Percentiles rank a stretch among this genome's conserved stretches.
Evolutionary conservation across 1,284 basidiomycete species (phyloP).

Genomic region (Cystobasidium slooffiae): DNA sequence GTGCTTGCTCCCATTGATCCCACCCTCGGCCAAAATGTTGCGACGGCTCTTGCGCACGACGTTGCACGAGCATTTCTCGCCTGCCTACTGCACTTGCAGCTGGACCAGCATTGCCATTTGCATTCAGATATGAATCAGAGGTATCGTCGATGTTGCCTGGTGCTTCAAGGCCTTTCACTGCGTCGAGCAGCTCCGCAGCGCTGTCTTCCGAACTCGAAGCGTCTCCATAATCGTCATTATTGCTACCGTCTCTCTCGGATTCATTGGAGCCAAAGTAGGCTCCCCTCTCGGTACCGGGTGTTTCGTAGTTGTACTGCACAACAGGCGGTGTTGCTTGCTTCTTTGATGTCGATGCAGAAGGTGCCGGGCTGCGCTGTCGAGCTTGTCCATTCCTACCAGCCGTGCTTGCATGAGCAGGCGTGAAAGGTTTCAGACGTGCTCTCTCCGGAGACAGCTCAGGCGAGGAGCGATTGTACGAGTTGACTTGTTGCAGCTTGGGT

Average conservation of each 20-base stretch:
- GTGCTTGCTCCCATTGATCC: slow-evolving; percentile 40
- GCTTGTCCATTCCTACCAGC: neutral
- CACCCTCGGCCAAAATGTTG: slow-evolving; percentile 15
- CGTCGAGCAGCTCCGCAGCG: slow-evolving; percentile 31
- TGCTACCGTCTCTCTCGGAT: slow-evolving; percentile 21
- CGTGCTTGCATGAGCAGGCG: slow-evolving; percentile 10
- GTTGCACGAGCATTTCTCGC: slow-evolving; percentile 34
- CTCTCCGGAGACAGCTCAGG: slow-evolving; percentile 36
- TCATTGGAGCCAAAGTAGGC: slow-evolving; percentile 43
- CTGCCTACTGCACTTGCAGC: neutral
- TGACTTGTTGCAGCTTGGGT: slow-evolving; percentile 16
- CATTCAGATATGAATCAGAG: neutral
- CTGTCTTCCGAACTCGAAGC: slow-evolving; percentile 41
- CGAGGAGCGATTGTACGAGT: slow-evolving; percentile 29
- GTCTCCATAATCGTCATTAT: slow-evolving; percentile 36
- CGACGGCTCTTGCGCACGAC: slow-evolving; percentile 20
- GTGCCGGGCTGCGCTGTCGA: slow-evolving; percentile 17
- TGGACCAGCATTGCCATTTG: neutral
- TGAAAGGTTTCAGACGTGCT: slow-evolving; percentile 21
- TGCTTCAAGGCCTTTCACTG: neutral
- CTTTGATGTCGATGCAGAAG: neutral
- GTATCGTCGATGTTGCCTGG: neutral
- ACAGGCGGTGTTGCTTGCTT: neutral
- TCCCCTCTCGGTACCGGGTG: slow-evolving; percentile 26
- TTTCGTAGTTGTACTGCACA: slow-evolving; percentile 26